Percentiles rank a stretch among this genome's conserved stretches.
phyloP scores from a whole-genome alignment of 371 early-diverging fungal species.

The Haplosporangium sp. region DNA sequence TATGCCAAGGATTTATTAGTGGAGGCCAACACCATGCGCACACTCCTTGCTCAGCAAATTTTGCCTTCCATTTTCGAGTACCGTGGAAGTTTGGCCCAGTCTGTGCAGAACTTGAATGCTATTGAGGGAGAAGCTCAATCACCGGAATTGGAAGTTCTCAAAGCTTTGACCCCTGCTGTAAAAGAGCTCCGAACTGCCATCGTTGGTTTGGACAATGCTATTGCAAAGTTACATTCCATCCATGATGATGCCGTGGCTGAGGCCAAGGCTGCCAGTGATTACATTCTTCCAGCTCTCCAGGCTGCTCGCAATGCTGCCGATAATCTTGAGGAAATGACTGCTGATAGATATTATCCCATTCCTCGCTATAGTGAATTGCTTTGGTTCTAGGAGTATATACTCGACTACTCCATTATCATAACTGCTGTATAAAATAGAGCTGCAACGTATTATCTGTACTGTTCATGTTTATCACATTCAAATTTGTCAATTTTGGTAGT shows the following conservation, averaged over 20 bases:
- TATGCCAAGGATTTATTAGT: constrained; percentile 96
- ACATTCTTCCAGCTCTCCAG: constrained; percentile 80
- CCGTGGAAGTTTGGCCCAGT: constrained; percentile 88
- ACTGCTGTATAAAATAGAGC: neutral
- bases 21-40: constrained; percentile 93
- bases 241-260: constrained; percentile 71
- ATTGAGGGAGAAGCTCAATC: constrained; percentile 66
- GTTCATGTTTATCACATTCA: too few species aligned
- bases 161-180: constrained; percentile 75
- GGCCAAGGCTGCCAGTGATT: constrained; percentile 70
- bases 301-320: constrained; percentile 81
- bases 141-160: constrained; percentile 81
- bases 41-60: constrained; percentile 85
- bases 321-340: constrained; percentile 79
- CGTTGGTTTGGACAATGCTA: constrained; percentile 66
- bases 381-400: constrained; percentile 53
- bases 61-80: constrained; percentile 91
- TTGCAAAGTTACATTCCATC: constrained; percentile 69
- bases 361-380: constrained; percentile 97
- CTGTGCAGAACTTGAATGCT: constrained; percentile 74
- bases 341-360: constrained; percentile 94
- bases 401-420: neutral
- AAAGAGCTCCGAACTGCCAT: constrained; percentile 66
- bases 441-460: too few species aligned
- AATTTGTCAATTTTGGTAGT: too few species aligned